Percentiles rank a stretch among this genome's conserved stretches.
phyloP scores from a whole-genome alignment of 148 eudicot genomes.

The Limonium bicolor region DNA sequence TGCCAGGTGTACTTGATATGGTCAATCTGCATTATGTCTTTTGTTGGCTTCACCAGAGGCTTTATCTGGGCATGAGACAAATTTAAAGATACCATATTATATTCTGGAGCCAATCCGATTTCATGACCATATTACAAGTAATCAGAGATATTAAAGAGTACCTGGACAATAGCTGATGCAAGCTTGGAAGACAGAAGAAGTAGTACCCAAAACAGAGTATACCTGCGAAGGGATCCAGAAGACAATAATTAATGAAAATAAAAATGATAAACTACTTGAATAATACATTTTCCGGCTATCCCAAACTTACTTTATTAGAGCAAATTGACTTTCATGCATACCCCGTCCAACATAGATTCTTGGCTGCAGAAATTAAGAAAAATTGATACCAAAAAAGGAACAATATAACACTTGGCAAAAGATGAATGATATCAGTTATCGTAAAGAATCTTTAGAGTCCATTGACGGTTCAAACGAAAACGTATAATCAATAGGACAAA shows the following conservation, averaged over 20 bases:
- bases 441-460: background rate
- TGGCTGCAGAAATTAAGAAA: slow-evolving; percentile 60
- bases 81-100: background rate
- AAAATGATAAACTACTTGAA: background rate
- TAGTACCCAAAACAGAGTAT: slow-evolving; percentile 89
- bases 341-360: slow-evolving; percentile 99
- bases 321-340: slow-evolving; percentile 96
- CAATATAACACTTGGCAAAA: no score
- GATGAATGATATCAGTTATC: no score
- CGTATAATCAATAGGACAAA: no score
- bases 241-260: background rate
- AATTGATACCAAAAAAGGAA: slow-evolving; percentile 1
- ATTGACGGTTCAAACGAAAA: no score
- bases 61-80: slow-evolving; percentile 43
- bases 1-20: slow-evolving; percentile 58
- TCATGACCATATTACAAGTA: background rate
- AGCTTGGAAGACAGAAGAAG: slow-evolving; percentile 72
- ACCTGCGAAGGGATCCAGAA: slow-evolving; percentile 35
- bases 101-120: background rate
- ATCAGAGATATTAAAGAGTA: background rate
- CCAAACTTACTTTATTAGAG: slow-evolving; percentile 82
- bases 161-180: slow-evolving; percentile 24
- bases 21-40: slow-evolving; percentile 56
- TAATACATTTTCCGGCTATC: background rate
- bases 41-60: slow-evolving; percentile 83